Base-by-base conservation (phyloP, 139 green algal species). In the Asterochloris erici region DNA sequence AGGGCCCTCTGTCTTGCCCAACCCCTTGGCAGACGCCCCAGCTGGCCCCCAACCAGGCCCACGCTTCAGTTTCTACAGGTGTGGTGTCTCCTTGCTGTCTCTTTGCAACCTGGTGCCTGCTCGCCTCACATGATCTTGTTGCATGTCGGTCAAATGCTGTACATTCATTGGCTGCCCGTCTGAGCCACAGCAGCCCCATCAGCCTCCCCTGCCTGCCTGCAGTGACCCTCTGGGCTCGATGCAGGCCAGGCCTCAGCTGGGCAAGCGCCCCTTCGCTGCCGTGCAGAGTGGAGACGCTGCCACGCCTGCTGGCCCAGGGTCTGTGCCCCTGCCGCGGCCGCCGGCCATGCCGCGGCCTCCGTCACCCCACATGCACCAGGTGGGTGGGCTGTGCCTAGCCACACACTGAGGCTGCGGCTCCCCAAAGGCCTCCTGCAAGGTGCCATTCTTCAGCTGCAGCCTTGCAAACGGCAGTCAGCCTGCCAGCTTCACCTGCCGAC, bases 41-140 rank as follows among this genome's bases (percentile, higher is more conserved):
- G 23, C 19, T 24, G 28, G 68, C 13, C 24, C 14, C 61, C n/a
- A 19, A 47, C 38, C 47, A 60, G 23, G 24, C 14, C 12, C 76
- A 38, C 68, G 21, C 23, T 80, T 80, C 24, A 80, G 60, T 54
- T 80, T 80, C 60, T 80, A 80, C 47, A 80, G 76, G 76, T 80
- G 23, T 17, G 10, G 23, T 24, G 15, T 75, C 17, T 75, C 16
- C 60, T 29, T 47, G n/a, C 26, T 29, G 19, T 21, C 73, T 16
- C 24, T 13, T n/a, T 16, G 17, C 23, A 38, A 54, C 0, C 38
- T 27, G 17, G n/a, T n/a, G 14, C 28, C 11, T 21, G 21, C 17
- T 23, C 16, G 12, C 38, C 28, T 21, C 14, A 26, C 1, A 17
- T 21, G 10, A 28, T 78, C 38, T 14, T 16, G 26, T 23, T 27